Evolutionary conservation across 208 protist species (phyloP), one percentile per base, ranked within the genome.

Genomic region (Crithidia expoeki): DNA sequence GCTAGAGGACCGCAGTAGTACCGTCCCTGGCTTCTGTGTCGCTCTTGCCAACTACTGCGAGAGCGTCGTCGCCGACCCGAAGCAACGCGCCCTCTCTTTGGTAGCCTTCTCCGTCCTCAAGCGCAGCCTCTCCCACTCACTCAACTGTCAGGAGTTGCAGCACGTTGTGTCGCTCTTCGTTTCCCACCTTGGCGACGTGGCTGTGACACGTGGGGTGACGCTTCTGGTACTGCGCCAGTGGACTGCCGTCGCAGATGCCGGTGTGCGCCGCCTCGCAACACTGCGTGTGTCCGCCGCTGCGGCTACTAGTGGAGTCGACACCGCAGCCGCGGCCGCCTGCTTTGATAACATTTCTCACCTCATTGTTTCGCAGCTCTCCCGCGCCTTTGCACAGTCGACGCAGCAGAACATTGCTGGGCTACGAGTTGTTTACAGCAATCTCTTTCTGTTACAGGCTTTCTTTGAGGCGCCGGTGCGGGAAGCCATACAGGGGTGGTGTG

Each of bases 21-120:
- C 44, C 49, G 58, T 50, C 2, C 61, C 67, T 11, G 78, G 72
- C 6, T 89, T 84, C 60, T 74, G 64, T 21, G 6, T n/a, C 14
- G 44, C 49, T 9, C 57, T 89, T 4, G 70, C 62, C 10, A 27
- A 40, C 28, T 72, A 74, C 57, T 80, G 58, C 64, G 30, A 42
- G 44, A 40, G 50, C 61, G 55, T 78, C 28, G 25, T 32, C 38
- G 14, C n/a, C 33, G 34, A 44, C 27, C 2, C 52, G 10, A 32
- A 71, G 9, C 64, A 51, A 42, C 44, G 28, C 36, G 47, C 72
- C 51, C 56, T 55, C 46, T 49, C 56, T 4, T 28, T 89, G 19
- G 66, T 92, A 11, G 74, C 70, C 9, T 72, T 89, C 30, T 78
- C 76, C 34, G 76, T 81, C 17, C 52, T 92, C 23, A 88, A 87